A percentile compares a stretch with the other conserved stretches of the same genome.
Conservation (phyloP, 192 early-diverging fungal species). For the Allomyces macrogynus region DNA sequence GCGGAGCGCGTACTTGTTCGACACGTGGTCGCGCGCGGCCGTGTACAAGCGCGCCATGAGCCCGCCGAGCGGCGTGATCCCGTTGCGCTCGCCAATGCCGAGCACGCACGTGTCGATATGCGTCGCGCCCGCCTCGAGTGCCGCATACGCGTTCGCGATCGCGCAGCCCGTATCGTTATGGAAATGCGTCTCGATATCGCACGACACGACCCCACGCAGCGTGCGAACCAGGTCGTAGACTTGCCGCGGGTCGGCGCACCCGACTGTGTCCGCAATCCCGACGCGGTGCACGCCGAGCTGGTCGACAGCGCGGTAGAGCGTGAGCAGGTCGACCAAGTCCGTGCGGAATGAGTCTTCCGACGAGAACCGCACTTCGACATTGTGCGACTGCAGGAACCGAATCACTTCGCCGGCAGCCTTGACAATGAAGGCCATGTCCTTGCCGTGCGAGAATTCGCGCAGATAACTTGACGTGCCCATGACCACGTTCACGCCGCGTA, state of each 20-base stretch:
- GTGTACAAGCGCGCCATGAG: conserved; percentile 90
- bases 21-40: conserved; percentile 75
- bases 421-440: conserved; percentile 97
- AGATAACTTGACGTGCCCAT: conserved; percentile 93
- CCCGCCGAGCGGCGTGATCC: conserved; percentile 88
- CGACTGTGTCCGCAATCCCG: conserved; percentile 97
- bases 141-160: conserved; percentile 92
- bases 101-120: conserved; percentile 96
- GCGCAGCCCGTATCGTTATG: conserved; percentile 99
- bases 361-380: conserved; percentile 92
- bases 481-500: conserved; percentile 91
- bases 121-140: conserved; percentile 89
- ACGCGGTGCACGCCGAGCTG: conserved; percentile 96
- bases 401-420: conserved; percentile 92
- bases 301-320: conserved; percentile 88
- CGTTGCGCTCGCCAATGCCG: conserved; percentile 97
- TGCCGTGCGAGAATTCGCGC: conserved; percentile 96
- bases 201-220: conserved; percentile 78
- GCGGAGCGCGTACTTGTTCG: conserved; percentile 80
- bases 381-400: conserved; percentile 83
- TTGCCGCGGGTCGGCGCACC: conserved; percentile 93
- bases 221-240: conserved; percentile 95
- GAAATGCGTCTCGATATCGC: conserved; percentile 99
- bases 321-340: conserved; percentile 90
- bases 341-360: conserved; percentile 95